These are phyloP conservation scores for Albophoma yamanashiensis DNA, from an alignment of 2,329 filamentous ascomycete genomes.

Conservation along the genomic window DNA sequence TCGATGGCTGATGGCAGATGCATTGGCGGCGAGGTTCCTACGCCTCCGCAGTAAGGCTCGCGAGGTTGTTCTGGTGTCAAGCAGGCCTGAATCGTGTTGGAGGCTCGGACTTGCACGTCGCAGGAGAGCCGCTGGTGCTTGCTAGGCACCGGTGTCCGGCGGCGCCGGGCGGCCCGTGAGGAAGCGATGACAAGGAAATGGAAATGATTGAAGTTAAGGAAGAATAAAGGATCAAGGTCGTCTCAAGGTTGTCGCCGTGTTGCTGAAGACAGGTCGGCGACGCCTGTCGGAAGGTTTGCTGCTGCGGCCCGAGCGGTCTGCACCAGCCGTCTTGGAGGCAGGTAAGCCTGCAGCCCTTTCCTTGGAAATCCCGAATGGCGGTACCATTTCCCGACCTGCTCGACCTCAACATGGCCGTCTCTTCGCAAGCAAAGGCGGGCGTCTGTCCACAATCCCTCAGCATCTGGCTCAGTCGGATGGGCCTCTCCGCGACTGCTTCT, in stretches of 20 bases:
- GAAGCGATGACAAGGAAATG: background rate
- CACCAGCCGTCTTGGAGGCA: background rate
- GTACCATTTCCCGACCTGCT: background rate
- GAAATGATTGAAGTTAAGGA: background rate
- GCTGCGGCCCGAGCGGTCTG: background rate
- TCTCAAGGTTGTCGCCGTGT: background rate
- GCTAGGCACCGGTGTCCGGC: background rate
- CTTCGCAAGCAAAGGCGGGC: background rate
- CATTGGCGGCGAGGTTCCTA: background rate
- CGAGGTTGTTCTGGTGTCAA: background rate
- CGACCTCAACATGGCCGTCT: background rate
- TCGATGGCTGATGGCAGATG: background rate
- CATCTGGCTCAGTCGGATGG: constrained; percentile 13
- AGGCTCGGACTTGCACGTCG: background rate
- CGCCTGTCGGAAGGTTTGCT: background rate
- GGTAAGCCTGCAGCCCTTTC: background rate
- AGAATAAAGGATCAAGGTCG: background rate
- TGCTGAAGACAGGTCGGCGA: background rate
- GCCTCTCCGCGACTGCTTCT: constrained; percentile 36
- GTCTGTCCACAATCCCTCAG: background rate
- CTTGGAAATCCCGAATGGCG: background rate
- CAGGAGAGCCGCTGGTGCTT: background rate
- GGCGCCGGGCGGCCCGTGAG: background rate
- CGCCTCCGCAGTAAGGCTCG: background rate
- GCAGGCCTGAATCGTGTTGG: background rate